Evolutionary conservation across 2,329 filamentous ascomycete species (phyloP), one percentile per base, ranked within the genome.

Genomic region (Alternaria metachromatica): DNA sequence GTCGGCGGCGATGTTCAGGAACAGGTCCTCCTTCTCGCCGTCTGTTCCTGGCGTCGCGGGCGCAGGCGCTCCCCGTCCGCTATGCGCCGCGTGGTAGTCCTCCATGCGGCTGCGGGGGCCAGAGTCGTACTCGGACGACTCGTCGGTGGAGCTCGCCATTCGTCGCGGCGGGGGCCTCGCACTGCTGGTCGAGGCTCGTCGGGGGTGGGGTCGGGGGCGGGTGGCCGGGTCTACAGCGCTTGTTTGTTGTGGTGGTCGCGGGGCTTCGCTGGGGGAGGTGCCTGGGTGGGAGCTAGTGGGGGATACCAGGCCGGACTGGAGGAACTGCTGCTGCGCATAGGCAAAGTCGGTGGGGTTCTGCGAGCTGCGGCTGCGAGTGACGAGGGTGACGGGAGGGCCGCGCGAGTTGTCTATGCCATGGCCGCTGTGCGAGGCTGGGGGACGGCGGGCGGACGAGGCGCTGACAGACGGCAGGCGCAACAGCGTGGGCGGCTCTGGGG

Each of bases 321-420:
- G 28, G 45, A 74, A 66, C 54, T 76, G 74, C 60, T 74, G 75
- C 58, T 78, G 73, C 23, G 73, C 68, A 63, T 67, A 73, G 46
- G 70, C 66, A 63, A 69, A 72, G 65, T 77, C 73, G 62, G 70
- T 51, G 30, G 75, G 67, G 64, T 70, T 72, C 60, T 75, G 76
- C 45, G 73, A 63, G 57, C 30, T 55, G 10, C 62, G 45, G 33
- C 72, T 65, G 69, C 78, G 76, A 64, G 74, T 85, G 63, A 84
- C 82, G 62, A 85, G 80, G n/a, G 84, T 81, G 62, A 85, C 82
- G 55, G 84, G 84, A 49, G 85, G 84, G 63, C 84, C 85, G 71
- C 80, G 77, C 60, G 79, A 81, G 28, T 82, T 84, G 72, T 84
- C 82, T 79, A 86, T 84, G 70, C 84, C 83, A 80, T 83, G 79